A percentile compares a stretch with the other conserved stretches of the same genome.
Conservation (phyloP, 2,329 filamentous ascomycete species). For the Alternaria conjuncta region DNA sequence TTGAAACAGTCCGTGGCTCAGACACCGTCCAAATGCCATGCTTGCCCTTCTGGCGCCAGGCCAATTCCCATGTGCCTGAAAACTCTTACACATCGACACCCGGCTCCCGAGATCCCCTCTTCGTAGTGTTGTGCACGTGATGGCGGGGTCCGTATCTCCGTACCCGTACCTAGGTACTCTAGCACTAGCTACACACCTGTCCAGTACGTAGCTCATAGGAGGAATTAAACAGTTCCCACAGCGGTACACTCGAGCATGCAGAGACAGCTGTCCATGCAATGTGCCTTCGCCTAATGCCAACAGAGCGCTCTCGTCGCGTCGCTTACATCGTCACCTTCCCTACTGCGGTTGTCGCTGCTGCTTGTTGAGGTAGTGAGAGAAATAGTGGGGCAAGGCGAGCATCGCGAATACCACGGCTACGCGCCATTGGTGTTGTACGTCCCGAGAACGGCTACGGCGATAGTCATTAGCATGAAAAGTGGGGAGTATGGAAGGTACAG, state of each 20-base stretch:
- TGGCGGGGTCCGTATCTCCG: background rate
- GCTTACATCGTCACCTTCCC: constrained; percentile 22
- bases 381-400: constrained; percentile 30
- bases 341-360: constrained; percentile 26
- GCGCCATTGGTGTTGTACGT: constrained; percentile 30
- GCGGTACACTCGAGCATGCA: constrained; percentile 2
- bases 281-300: background rate
- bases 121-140: background rate
- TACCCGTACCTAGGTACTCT: background rate
- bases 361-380: constrained; percentile 25
- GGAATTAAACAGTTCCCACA: background rate
- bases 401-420: constrained; percentile 11
- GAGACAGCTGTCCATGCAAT: constrained; percentile 18
- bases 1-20: constrained; percentile 19
- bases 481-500: constrained; percentile 20
- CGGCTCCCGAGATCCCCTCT: background rate
- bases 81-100: background rate
- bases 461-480: constrained; percentile 31
- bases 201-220: background rate
- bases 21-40: background rate
- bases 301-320: constrained; percentile 14
- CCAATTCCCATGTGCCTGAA: background rate
- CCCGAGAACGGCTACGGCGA: constrained; percentile 15
- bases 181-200: background rate
- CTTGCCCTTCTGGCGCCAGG: background rate